Evolutionary conservation across 2,329 filamentous ascomycete species (phyloP).

Genomic region (Neofusicoccum sp.): DNA sequence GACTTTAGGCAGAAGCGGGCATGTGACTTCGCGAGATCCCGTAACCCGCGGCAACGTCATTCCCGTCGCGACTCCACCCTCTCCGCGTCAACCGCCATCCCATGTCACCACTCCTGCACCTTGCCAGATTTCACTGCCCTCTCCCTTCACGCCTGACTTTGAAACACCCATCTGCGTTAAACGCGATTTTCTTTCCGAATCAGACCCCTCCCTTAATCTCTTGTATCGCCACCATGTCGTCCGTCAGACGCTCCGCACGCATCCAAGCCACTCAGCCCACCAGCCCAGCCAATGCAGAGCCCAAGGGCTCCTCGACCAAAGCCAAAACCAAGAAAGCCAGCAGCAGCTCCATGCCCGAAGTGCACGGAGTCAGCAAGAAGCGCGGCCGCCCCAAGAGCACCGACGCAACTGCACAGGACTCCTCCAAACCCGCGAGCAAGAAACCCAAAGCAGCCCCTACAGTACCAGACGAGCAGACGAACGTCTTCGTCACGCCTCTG

Average conservation of each 20-base stretch:
- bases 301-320: not conserved
- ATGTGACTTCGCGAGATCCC: slow-evolving; percentile 18
- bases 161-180: too few relatives aligned
- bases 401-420: not conserved
- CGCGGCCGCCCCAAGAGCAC: slow-evolving; percentile 13
- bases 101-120: not conserved
- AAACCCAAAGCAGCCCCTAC: not conserved
- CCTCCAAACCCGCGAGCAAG: not conserved
- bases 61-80: not conserved
- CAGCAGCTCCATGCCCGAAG: not conserved
- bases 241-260: slow-evolving; percentile 10
- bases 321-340: not conserved
- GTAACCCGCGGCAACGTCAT: slow-evolving; percentile 14
- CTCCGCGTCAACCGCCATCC: not conserved
- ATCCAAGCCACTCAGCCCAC: not conserved
- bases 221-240: slow-evolving; percentile 4
- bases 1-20: slow-evolving; percentile 24
- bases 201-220: not conserved
- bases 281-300: not conserved
- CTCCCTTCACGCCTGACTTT: not conserved
- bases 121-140: not conserved
- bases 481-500: slow-evolving; percentile 2
- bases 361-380: not conserved
- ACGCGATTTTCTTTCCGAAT: not conserved
- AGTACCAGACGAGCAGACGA: slow-evolving; percentile 26